A percentile compares a stretch with the other conserved stretches of the same genome.
These are phyloP conservation scores for Gamsiella multidivaricata DNA, from an alignment of 192 early-diverging fungal species.

Conservation along the genomic window DNA sequence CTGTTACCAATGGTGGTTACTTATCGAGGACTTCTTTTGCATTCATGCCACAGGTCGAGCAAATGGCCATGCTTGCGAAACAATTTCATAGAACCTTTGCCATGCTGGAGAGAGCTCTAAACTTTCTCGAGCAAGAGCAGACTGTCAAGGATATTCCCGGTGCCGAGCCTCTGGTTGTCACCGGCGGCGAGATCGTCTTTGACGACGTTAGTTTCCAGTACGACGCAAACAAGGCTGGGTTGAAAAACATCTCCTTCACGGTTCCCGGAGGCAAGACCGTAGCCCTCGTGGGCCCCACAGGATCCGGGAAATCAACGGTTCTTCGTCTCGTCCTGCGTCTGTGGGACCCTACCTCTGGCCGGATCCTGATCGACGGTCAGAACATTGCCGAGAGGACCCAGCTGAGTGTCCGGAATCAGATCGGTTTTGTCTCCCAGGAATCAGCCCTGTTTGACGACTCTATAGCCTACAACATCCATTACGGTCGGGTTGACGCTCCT, in stretches of 20 bases:
- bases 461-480: slow-evolving; percentile 73
- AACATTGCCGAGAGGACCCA: slow-evolving; percentile 68
- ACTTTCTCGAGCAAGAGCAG: slow-evolving; percentile 58
- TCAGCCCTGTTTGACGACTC: slow-evolving; percentile 76
- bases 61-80: slow-evolving; percentile 3
- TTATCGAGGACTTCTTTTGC: no score
- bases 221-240: slow-evolving; percentile 57
- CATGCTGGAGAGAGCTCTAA: slow-evolving; percentile 79
- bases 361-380: slow-evolving; percentile 70
- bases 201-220: slow-evolving; percentile 76
- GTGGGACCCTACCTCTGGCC: slow-evolving; percentile 67
- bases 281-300: slow-evolving; percentile 71
- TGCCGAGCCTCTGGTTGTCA: slow-evolving; percentile 56
- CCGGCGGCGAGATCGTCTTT: slow-evolving; percentile 65
- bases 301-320: slow-evolving; percentile 61
- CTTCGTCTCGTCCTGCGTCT: slow-evolving; percentile 67
- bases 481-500: slow-evolving; percentile 64
- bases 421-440: slow-evolving; percentile 68
- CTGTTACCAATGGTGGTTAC: no score
- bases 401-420: slow-evolving; percentile 59
- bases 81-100: slow-evolving; percentile 71
- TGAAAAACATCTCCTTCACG: slow-evolving; percentile 65
- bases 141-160: slow-evolving; percentile 61
- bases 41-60: slow-evolving; percentile 15
- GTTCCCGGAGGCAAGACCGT: slow-evolving; percentile 66